A percentile compares a stretch with the other conserved stretches of the same genome.
These are phyloP conservation scores for Mallotus repandus DNA, from an alignment of 441 rosid genomes.

Conservation along the genomic window DNA sequence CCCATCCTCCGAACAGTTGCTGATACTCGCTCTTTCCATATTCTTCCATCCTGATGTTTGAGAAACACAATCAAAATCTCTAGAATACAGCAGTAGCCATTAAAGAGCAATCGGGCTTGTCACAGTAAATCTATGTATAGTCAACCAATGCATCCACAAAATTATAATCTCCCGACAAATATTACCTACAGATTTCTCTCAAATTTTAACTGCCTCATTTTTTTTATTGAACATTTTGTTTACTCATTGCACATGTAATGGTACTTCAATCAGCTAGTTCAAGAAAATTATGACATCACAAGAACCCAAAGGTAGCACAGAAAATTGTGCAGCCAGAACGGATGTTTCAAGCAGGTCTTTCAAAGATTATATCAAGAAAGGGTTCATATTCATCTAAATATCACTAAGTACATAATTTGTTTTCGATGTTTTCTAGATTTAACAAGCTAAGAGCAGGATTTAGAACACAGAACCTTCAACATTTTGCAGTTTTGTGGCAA, in stretches of 20 bases:
- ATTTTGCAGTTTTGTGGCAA: no score
- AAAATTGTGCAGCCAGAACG: no score
- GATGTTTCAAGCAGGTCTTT: background rate
- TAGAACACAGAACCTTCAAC: no score
- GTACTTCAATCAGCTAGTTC: background rate
- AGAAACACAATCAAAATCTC: conserved; percentile 22
- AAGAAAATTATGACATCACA: background rate
- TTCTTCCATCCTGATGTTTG: conserved; percentile 70
- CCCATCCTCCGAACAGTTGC: conserved; percentile 54
- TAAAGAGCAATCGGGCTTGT: background rate
- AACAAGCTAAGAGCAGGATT: no score
- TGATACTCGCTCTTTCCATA: conserved; percentile 88
- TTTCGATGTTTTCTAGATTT: no score
- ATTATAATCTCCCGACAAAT: background rate
- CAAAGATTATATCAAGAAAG: no score
- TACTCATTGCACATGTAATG: background rate
- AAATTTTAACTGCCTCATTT: background rate
- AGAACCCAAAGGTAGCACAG: background rate
- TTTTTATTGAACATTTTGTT: background rate
- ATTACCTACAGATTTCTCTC: background rate
- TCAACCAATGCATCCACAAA: background rate
- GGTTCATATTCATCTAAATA: background rate
- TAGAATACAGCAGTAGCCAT: background rate
- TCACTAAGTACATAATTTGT: background rate
- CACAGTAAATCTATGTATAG: background rate